Evolutionary conservation across 306 rosid species (phyloP), one percentile per base, ranked within the genome.

Genomic region (Echinosophora koreensis): DNA sequence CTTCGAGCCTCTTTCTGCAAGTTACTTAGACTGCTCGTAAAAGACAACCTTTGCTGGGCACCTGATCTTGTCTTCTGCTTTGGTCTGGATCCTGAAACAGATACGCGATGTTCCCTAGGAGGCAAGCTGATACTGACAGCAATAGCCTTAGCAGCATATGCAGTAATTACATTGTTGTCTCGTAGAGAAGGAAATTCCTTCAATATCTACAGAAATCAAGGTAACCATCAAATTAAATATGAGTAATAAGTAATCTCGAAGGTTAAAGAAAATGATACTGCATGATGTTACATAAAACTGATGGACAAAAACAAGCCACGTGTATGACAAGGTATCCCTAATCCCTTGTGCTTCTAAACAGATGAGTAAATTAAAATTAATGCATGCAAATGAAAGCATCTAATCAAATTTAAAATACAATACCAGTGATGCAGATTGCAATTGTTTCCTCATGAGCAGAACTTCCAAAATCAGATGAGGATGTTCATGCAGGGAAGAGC

Each of bases 1-100:
- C 95, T 89, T 3, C 97, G 92, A 51, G 98, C 98, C 84, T 94
- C 98, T 87, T 90, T 94, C 60, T 94, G 98, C 66, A 94, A 89
- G 88, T 94, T 94, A 80, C 89, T 92, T 37, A 94, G 86, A 83
- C 98, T 94, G 76, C 91, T 90, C 2, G 97, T 81, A 78, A 94
- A 89, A 66, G 98, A 94, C 77, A 88, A 59, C 84, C 85, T 88
- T 13, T 80, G 89, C 65, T 92, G 76, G 16, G 84, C 73, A 80
- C 95, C 98, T 76, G 89, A 3, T 84, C 82, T 89, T 69, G 89
- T 54, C 86, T 94, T 94, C 81, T 83, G 97, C 88, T 88, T 94
- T 64, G 90, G 87, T 79, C 97, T 88, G 69, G 88, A 76, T 76
- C 91, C 95, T 9, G 92, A 87, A 83, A 94, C 86, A 85, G 98